A percentile compares a stretch with the other conserved stretches of the same genome.
Conservation (phyloP, 23 red algal species). For the Chondrus crispus region DNA sequence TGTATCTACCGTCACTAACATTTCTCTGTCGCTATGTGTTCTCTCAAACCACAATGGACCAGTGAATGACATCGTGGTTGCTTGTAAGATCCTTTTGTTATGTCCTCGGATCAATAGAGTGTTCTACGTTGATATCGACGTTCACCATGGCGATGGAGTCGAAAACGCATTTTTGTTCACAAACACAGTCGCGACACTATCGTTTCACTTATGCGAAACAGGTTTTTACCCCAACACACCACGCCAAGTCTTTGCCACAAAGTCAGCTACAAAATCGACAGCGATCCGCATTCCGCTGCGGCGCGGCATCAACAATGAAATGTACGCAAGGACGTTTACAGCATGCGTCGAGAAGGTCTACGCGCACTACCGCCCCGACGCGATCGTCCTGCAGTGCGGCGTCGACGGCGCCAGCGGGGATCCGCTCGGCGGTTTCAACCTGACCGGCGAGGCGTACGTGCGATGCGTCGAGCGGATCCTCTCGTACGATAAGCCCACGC, state of each 20-base stretch:
- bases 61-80: slow-evolving; percentile 48
- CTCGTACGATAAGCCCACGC: background rate
- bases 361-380: background rate
- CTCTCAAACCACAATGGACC: background rate
- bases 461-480: background rate
- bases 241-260: background rate
- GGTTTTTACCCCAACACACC: slow-evolving; percentile 38
- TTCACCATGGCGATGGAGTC: slow-evolving; percentile 41
- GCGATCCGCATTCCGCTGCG: slow-evolving; percentile 24
- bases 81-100: slow-evolving; percentile 25
- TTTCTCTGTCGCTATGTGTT: background rate
- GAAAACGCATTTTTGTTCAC: slow-evolving; percentile 45
- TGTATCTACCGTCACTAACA: background rate
- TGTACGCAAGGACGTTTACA: background rate
- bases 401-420: slow-evolving; percentile 13
- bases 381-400: slow-evolving; percentile 33
- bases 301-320: slow-evolving; percentile 23
- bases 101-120: background rate
- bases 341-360: background rate
- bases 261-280: background rate
- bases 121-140: slow-evolving; percentile 38
- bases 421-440: slow-evolving; percentile 39
- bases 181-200: background rate
- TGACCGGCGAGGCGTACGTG: slow-evolving; percentile 21
- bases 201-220: slow-evolving; percentile 12